Base-by-base conservation (phyloP, 805 yeast species). In the Wickerhamomyces bisporus region DNA sequence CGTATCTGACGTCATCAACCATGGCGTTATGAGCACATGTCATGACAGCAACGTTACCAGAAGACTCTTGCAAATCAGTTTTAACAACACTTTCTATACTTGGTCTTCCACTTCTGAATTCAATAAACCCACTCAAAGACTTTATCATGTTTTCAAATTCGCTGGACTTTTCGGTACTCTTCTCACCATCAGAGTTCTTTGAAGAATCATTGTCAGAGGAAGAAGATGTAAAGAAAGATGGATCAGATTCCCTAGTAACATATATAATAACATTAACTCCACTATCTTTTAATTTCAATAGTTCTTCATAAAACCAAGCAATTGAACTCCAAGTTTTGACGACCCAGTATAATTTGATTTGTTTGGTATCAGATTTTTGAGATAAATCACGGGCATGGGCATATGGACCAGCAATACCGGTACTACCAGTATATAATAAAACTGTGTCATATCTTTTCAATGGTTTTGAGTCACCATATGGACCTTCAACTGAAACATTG, bases 401-500 rank as follows among this genome's bases (percentile, higher is more conserved):
- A 44, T 19, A 66, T 29, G 17, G n/a, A 8, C 31, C 75, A 4
- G 77, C 68, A 14, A 75, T 59, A 49, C 79, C 80, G 40, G 70
- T 64, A 36, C 79, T 78, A 30, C 77, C 73, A 18, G 78, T 71
- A 16, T 76, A 55, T 38, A 62, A 66, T 20, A 68, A 59, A 11
- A 62, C 65, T 31, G 62, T 60, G 41, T 61, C 61, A 53, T 58
- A 68, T 37, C 55, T 58, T 42, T 58, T 51, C 14, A 70, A 64
- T 5, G 64, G 51, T 12, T 36, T 21, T 17, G 53, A 48, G 6
- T 57, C 55, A 6, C 86, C 86, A 42, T 80, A 80, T 10, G 84
- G 81, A 1, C 86, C 86, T 51, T 80, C 86, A n/a, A 77, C 58
- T 28, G 68, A 57, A 20, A 75, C 66, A 36, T 61, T 62, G 48